Percentiles rank a stretch among this genome's conserved stretches.
These are phyloP conservation scores for Elaeis guineensis DNA, from an alignment of 176 grass and related monocot species.

Conservation along the genomic window DNA sequence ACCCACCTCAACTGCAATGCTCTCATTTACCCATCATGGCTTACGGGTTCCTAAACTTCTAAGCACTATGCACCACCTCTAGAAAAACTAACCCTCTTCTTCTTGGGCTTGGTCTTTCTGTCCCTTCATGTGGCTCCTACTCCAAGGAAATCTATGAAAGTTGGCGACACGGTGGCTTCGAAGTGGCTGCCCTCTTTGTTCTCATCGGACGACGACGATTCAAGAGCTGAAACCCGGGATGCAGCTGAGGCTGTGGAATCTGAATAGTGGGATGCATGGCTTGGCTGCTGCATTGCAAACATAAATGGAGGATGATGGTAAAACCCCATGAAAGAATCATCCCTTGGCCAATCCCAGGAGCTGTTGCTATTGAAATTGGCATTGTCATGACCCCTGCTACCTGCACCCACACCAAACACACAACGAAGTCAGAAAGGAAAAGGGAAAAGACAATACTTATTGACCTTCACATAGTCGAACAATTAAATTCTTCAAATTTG, in stretches of 20 bases:
- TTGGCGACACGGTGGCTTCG: constrained; percentile 25
- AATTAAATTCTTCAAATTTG: too few relatives aligned
- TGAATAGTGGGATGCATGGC: background rate
- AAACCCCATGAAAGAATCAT: constrained; percentile 16
- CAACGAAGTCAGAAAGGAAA: too few relatives aligned
- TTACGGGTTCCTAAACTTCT: background rate
- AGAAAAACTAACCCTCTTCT: background rate
- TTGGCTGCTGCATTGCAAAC: constrained; percentile 16
- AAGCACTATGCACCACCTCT: background rate
- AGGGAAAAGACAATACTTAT: too few relatives aligned
- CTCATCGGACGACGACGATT: constrained; percentile 17
- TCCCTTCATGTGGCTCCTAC: constrained; percentile 68
- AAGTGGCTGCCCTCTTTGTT: constrained; percentile 22
- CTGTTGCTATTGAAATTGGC: constrained; percentile 7
- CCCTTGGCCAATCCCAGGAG: constrained; percentile 11
- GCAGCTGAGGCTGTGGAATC: background rate
- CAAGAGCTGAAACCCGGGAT: constrained; percentile 14
- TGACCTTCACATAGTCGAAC: too few relatives aligned
- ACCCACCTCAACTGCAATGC: too few relatives aligned
- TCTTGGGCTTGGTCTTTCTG: background rate
- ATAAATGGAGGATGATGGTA: constrained; percentile 23
- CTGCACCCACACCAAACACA: background rate
- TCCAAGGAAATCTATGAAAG: constrained; percentile 95
- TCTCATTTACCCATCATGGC: too few relatives aligned
- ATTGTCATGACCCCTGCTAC: background rate